These are phyloP conservation scores for Mycotypha africana DNA, from an alignment of 371 early-diverging fungal species.

Conservation along the genomic window DNA sequence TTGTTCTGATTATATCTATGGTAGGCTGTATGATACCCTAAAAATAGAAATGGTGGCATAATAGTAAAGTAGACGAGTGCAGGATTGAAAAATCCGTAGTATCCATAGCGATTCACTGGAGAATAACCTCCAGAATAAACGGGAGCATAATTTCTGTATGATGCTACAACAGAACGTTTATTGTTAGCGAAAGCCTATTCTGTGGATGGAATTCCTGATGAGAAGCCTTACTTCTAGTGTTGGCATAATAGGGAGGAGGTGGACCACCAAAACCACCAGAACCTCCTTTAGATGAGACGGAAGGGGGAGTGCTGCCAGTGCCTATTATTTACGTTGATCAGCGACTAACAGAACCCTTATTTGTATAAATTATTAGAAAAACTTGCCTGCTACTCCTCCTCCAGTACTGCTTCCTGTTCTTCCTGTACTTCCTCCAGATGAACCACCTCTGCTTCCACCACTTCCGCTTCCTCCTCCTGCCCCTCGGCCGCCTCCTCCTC, in stretches of 20 bases:
- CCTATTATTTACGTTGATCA: neutral
- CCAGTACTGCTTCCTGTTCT: constrained; percentile 7
- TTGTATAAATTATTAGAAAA: neutral
- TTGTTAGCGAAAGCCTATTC: too few relatives aligned
- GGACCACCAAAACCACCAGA: constrained; percentile 21
- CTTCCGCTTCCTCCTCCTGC: constrained; percentile 20
- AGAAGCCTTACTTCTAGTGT: constrained; percentile 22
- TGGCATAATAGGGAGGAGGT: constrained; percentile 13
- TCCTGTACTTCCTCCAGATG: constrained; percentile 1
- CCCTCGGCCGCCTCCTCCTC: constrained; percentile 18
- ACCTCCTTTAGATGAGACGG: constrained; percentile 30
- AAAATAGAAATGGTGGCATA: constrained; percentile 28
- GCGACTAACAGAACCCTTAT: neutral
- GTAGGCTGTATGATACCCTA: constrained; percentile 30
- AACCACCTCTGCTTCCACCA: constrained; percentile 18
- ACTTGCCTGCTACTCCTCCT: constrained; percentile 11
- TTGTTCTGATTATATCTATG: constrained; percentile 33
- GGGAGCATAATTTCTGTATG: constrained; percentile 30
- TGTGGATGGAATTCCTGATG: too few relatives aligned
- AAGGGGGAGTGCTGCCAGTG: constrained; percentile 10
- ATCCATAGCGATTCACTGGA: constrained; percentile 23
- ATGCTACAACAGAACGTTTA: too few relatives aligned
- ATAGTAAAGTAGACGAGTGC: constrained; percentile 30
- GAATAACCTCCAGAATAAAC: constrained; percentile 35
- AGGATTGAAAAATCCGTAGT: constrained; percentile 35